These are phyloP conservation scores for Globisporangium paddicum DNA, from an alignment of 352 stramenopile species.

Conservation along the genomic window DNA sequence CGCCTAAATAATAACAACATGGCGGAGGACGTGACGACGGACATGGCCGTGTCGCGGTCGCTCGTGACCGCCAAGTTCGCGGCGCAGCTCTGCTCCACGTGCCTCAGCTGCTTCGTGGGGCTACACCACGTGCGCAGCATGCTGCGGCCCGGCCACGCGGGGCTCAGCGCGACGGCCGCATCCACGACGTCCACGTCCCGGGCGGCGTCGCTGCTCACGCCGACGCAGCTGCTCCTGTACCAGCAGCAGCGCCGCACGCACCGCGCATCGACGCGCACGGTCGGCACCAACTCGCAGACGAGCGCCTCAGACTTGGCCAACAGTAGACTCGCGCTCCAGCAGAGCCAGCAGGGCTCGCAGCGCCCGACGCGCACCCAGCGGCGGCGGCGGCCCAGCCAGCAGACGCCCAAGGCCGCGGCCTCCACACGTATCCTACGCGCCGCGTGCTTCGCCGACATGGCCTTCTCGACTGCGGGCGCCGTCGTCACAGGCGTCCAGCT, in stretches of 20 bases:
- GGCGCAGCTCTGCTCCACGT: slow-evolving; percentile 62
- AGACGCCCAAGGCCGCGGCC: slow-evolving; percentile 35
- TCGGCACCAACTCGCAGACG: slow-evolving; percentile 22
- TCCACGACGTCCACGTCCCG: not conserved
- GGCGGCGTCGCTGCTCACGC: slow-evolving; percentile 4
- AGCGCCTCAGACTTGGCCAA: slow-evolving; percentile 27
- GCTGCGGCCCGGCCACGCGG: slow-evolving; percentile 8
- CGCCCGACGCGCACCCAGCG: slow-evolving; percentile 22
- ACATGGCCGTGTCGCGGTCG: slow-evolving; percentile 10
- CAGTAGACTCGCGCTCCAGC: slow-evolving; percentile 15
- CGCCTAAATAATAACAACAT: not conserved
- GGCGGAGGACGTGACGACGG: not conserved
- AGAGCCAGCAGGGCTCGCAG: not conserved
- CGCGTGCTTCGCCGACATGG: slow-evolving; percentile 64
- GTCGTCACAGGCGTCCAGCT: slow-evolving; percentile 54
- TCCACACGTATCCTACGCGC: slow-evolving; percentile 62
- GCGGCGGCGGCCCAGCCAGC: slow-evolving; percentile 28
- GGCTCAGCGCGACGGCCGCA: slow-evolving; percentile 3
- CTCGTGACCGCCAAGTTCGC: slow-evolving; percentile 59
- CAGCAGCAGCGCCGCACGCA: slow-evolving; percentile 9
- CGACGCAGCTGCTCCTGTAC: not conserved
- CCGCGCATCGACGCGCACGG: slow-evolving; percentile 9
- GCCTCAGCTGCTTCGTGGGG: slow-evolving; percentile 63
- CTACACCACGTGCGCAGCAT: slow-evolving; percentile 32
- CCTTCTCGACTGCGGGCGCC: slow-evolving; percentile 59